Evolutionary conservation across 345 rosid species (phyloP).

Genomic region (Pistacia vera): DNA sequence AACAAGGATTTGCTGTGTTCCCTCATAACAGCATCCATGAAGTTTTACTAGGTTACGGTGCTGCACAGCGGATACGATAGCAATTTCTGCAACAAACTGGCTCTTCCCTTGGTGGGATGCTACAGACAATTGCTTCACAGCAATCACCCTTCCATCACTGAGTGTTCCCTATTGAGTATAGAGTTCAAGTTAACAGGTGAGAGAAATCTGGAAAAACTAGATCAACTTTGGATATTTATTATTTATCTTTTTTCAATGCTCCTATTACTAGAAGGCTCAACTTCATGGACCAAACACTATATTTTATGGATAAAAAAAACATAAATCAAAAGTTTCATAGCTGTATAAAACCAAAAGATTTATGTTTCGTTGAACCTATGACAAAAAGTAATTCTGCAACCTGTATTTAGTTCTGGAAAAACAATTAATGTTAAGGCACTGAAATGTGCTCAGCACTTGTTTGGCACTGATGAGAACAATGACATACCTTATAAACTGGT

Average conservation of each 20-base stretch:
- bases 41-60: slow-evolving; percentile 61
- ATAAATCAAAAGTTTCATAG: too few species aligned
- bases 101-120: slow-evolving; percentile 26
- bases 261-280: too few species aligned
- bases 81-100: slow-evolving; percentile 27
- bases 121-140: slow-evolving; percentile 14
- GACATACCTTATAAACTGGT: slow-evolving; percentile 64
- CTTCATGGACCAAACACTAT: too few species aligned
- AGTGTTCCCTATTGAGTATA: slow-evolving; percentile 4
- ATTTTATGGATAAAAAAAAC: too few species aligned
- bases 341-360: too few species aligned
- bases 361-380: too few species aligned
- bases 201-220: background rate
- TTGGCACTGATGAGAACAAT: slow-evolving; percentile 17
- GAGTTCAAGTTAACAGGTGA: background rate
- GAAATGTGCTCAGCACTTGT: too few species aligned
- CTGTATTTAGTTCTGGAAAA: too few species aligned
- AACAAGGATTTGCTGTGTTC: slow-evolving; percentile 45
- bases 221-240: too few species aligned
- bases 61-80: slow-evolving; percentile 33
- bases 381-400: too few species aligned
- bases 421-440: too few species aligned
- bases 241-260: too few species aligned
- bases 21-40: slow-evolving; percentile 54
- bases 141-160: slow-evolving; percentile 1